phyloP scores from a whole-genome alignment of 306 rosid species.

The Lathyrus aphaca region DNA sequence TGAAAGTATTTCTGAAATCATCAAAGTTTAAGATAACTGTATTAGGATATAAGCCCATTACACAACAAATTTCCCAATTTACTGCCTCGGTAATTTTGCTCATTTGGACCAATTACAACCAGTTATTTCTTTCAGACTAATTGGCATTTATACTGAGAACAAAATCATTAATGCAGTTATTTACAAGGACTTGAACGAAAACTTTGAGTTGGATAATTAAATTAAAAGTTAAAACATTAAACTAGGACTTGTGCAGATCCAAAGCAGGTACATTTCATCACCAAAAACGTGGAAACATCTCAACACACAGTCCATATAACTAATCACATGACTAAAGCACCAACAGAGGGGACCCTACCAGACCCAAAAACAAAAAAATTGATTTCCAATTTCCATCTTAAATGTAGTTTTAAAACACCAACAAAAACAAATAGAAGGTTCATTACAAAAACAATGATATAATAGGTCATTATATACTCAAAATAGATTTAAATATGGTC shows the following conservation, averaged over 20 bases:
- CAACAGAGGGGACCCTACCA: slow-evolving; percentile 22
- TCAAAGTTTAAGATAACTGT: slow-evolving; percentile 6
- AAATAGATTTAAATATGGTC: not conserved
- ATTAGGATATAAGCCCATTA: slow-evolving; percentile 9
- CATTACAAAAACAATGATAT: not conserved
- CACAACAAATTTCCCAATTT: slow-evolving; percentile 7
- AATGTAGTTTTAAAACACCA: not conserved
- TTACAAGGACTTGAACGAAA: slow-evolving; percentile 6
- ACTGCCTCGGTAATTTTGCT: not conserved
- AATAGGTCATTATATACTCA: not conserved
- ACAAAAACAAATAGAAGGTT: not conserved
- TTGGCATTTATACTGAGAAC: slow-evolving; percentile 13
- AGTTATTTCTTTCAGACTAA: slow-evolving; percentile 25
- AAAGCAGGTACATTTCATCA: not conserved
- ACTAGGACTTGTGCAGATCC: slow-evolving; percentile 4
- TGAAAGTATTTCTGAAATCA: slow-evolving; percentile 19
- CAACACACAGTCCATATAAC: slow-evolving; percentile 1
- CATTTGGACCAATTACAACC: slow-evolving; percentile 2
- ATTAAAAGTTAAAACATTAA: slow-evolving; percentile 1
- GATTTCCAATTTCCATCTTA: not conserved
- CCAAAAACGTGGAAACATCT: not conserved
- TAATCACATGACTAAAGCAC: slow-evolving; percentile 26
- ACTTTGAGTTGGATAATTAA: not conserved
- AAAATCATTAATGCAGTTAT: slow-evolving; percentile 23
- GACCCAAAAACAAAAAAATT: not conserved